Evolutionary conservation across 352 stramenopile genomes (phyloP).

Genomic region (Aphanomyces invadans): DNA sequence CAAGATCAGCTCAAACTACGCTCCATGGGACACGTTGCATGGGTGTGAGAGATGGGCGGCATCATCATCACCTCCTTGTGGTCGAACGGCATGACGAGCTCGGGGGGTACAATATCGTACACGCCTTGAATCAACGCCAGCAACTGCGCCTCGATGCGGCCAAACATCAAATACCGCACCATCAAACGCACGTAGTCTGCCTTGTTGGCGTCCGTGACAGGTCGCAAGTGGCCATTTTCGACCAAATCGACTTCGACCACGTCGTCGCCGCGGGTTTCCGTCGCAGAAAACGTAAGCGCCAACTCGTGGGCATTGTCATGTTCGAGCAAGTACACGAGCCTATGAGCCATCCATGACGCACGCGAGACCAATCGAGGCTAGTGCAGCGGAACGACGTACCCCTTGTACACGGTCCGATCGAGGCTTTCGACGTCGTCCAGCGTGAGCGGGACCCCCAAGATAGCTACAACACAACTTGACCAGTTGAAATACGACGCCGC

Average conservation of each 20-base stretch:
- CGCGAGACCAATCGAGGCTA: too few relatives aligned
- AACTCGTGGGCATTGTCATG: conserved; percentile 61
- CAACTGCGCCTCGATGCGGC: conserved; percentile 87
- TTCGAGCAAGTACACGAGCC: conserved; percentile 59
- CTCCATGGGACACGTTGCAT: not conserved
- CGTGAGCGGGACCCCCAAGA: conserved; percentile 69
- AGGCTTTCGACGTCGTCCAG: conserved; percentile 78
- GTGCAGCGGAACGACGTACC: conserved; percentile 44
- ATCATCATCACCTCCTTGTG: conserved; percentile 98
- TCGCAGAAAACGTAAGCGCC: conserved; percentile 66
- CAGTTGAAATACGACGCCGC: too few relatives aligned
- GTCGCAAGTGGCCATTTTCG: conserved; percentile 41
- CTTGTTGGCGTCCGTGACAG: conserved; percentile 94
- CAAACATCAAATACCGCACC: conserved; percentile 94
- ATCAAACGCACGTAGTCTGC: conserved; percentile 89
- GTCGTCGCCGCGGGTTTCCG: conserved; percentile 49
- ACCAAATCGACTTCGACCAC: conserved; percentile 61
- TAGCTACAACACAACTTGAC: conserved; percentile 83
- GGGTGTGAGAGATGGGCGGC: conserved; percentile 34
- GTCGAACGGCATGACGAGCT: conserved; percentile 96
- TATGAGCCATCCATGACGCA: too few relatives aligned
- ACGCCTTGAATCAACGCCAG: conserved; percentile 85
- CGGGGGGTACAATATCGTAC: conserved; percentile 95
- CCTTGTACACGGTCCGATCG: conserved; percentile 70
- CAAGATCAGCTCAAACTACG: conserved; percentile 53